A percentile compares a stretch with the other conserved stretches of the same genome.
These are phyloP conservation scores for Atalantia buxifolia DNA, from an alignment of 345 rosid species.

Conservation along the genomic window DNA sequence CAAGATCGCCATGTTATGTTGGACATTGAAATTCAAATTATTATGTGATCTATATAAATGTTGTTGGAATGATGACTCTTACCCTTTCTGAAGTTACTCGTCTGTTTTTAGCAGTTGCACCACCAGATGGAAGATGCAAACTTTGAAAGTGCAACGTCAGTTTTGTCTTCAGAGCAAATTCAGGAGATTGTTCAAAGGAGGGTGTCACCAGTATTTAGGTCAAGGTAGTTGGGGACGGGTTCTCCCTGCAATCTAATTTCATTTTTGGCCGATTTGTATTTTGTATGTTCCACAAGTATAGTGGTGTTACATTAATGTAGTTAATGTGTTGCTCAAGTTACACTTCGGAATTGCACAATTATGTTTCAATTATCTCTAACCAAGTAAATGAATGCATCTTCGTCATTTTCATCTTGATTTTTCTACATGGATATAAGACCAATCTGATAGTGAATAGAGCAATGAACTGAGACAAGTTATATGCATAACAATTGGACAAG, in stretches of 20 bases:
- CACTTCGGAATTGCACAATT: too few relatives aligned
- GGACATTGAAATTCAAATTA: not conserved
- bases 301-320: not conserved
- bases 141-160: constrained; percentile 52
- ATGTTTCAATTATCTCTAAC: not conserved
- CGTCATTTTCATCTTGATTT: not conserved
- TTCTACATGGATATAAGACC: not conserved
- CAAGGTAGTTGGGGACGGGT: constrained; percentile 19
- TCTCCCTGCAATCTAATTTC: not conserved
- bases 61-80: not conserved
- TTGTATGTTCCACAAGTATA: not conserved
- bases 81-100: not conserved
- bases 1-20: not conserved
- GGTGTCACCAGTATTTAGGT: constrained; percentile 58
- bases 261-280: not conserved
- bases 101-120: constrained; percentile 44
- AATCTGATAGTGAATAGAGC: not conserved
- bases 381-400: not conserved
- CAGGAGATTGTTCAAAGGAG: constrained; percentile 61
- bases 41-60: not conserved
- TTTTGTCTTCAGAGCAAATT: constrained; percentile 58
- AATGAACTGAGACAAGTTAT: not conserved
- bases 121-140: constrained; percentile 52
- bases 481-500: not conserved
- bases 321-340: too few relatives aligned